Percentiles rank a stretch among this genome's conserved stretches.
These are phyloP conservation scores for Alternaria sp. DNA, from an alignment of 2,329 filamentous ascomycete genomes.

Conservation along the genomic window DNA sequence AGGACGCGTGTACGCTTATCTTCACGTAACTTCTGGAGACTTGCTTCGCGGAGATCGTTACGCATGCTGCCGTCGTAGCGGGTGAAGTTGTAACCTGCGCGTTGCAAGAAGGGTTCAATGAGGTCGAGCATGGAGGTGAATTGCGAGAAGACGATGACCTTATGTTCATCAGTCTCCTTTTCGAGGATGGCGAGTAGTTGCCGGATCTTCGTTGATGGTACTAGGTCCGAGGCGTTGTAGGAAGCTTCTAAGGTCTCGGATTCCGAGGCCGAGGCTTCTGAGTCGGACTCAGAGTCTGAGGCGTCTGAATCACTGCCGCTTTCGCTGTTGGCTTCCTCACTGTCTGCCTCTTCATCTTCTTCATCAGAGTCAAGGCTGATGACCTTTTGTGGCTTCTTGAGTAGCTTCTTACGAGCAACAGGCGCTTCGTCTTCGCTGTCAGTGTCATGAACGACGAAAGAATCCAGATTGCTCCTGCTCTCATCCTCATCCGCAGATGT, in stretches of 20 bases:
- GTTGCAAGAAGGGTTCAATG: slow-evolving; percentile 86
- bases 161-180: slow-evolving; percentile 81
- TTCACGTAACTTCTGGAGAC: slow-evolving; percentile 77
- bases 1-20: slow-evolving; percentile 80
- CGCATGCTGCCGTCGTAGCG: slow-evolving; percentile 96
- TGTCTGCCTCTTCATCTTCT: slow-evolving; percentile 45
- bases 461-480: slow-evolving; percentile 48
- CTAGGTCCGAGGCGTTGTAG: slow-evolving; percentile 58
- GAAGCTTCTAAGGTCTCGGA: slow-evolving; percentile 54
- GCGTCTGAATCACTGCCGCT: slow-evolving; percentile 50
- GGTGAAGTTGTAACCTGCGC: slow-evolving; percentile 77
- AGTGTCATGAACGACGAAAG: slow-evolving; percentile 49
- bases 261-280: slow-evolving; percentile 47
- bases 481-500: slow-evolving; percentile 67
- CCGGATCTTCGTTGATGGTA: slow-evolving; percentile 88
- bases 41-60: slow-evolving; percentile 90
- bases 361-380: slow-evolving; percentile 63
- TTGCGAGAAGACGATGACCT: slow-evolving; percentile 98
- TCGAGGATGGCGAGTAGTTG: slow-evolving; percentile 82
- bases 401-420: slow-evolving; percentile 34
- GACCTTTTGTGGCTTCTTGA: slow-evolving; percentile 56
- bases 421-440: slow-evolving; percentile 51
- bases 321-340: slow-evolving; percentile 52
- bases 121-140: slow-evolving; percentile 99
- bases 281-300: slow-evolving; percentile 40